Evolutionary conservation across 2,329 filamentous ascomycete genomes (phyloP).

Genomic region (Cercospora nicotianae): DNA sequence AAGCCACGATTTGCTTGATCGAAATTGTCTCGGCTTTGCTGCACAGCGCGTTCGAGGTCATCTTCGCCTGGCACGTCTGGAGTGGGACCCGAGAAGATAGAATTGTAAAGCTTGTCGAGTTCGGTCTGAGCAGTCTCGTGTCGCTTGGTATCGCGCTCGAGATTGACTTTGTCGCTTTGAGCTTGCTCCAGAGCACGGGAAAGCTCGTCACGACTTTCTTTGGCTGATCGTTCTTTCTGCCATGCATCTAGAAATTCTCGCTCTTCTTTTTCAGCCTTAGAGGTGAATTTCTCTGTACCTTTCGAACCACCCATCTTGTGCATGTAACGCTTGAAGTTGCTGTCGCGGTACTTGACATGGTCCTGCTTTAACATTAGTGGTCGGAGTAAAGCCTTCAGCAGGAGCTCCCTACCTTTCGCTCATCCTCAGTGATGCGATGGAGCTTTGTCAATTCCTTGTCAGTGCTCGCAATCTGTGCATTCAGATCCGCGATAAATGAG

Average conservation of each 20-base stretch:
- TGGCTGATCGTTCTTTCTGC: conserved; percentile 50
- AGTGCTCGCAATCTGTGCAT: conserved; percentile 43
- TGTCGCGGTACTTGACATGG: conserved; percentile 56
- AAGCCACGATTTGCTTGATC: conserved; percentile 41
- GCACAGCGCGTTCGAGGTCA: conserved; percentile 44
- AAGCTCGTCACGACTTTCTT: conserved; percentile 47
- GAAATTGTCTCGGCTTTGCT: conserved; percentile 42
- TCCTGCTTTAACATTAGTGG: conserved; percentile 36
- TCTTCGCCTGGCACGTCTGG: conserved; percentile 58
- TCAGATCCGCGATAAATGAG: conserved; percentile 50
- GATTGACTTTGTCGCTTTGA: conserved; percentile 36
- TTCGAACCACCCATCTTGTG: conserved; percentile 54
- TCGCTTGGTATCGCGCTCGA: conserved; percentile 41
- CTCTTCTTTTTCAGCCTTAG: conserved; percentile 56
- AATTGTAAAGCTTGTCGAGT: conserved; percentile 55
- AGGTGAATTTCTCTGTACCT: conserved; percentile 48
- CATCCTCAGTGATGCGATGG: conserved; percentile 46
- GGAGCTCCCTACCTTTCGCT: conserved; percentile 41
- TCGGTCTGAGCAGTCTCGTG: conserved; percentile 49
- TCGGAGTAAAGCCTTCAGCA: not conserved
- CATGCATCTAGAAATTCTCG: conserved; percentile 57
- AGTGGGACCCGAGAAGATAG: conserved; percentile 56
- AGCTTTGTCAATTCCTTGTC: conserved; percentile 45
- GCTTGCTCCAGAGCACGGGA: conserved; percentile 46
- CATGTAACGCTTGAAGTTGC: conserved; percentile 53